These are phyloP conservation scores for Phoma sp. DNA, from an alignment of 2,329 filamentous ascomycete genomes.

Conservation along the genomic window DNA sequence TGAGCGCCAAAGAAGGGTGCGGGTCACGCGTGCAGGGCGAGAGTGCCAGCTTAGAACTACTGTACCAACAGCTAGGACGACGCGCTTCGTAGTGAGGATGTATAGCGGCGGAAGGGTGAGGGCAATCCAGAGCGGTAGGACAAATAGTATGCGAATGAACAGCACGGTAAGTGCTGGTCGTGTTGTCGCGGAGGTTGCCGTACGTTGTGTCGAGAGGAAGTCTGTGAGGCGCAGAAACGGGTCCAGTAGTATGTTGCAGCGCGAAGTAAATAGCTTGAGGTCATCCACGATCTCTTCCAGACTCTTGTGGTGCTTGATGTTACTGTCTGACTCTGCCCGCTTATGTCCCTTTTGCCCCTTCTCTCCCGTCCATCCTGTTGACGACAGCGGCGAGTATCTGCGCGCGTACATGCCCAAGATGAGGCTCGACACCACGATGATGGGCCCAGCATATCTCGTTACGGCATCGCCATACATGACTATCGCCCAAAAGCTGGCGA, in stretches of 20 bases:
- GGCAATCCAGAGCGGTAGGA: slow-evolving; percentile 86
- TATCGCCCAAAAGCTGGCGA: slow-evolving; percentile 84
- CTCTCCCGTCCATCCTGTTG: slow-evolving; percentile 76
- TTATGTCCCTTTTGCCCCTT: slow-evolving; percentile 63
- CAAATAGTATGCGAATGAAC: slow-evolving; percentile 85
- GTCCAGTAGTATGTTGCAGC: slow-evolving; percentile 91
- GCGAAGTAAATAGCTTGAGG: slow-evolving; percentile 84
- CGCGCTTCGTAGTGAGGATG: slow-evolving; percentile 84
- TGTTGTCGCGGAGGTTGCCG: slow-evolving; percentile 89
- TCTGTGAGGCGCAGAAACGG: slow-evolving; percentile 89
- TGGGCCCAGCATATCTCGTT: slow-evolving; percentile 81
- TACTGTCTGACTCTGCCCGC: slow-evolving; percentile 62
- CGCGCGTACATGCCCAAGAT: slow-evolving; percentile 93
- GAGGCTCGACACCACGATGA: slow-evolving; percentile 78
- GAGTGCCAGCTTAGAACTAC: slow-evolving; percentile 91
- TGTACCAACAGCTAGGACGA: slow-evolving; percentile 86
- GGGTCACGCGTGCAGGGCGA: slow-evolving; percentile 80
- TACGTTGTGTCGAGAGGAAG: slow-evolving; percentile 89
- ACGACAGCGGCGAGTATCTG: slow-evolving; percentile 88
- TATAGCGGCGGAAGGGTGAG: slow-evolving; percentile 83
- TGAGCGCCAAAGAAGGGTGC: slow-evolving; percentile 91
- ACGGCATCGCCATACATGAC: slow-evolving; percentile 86
- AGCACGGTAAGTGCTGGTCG: slow-evolving; percentile 87
- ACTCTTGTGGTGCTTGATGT: slow-evolving; percentile 86
- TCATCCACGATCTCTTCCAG: slow-evolving; percentile 97